Evolutionary conservation across 2,329 filamentous ascomycete species (phyloP), one percentile per base, ranked within the genome.

Genomic region (Boeremia lycopersici): DNA sequence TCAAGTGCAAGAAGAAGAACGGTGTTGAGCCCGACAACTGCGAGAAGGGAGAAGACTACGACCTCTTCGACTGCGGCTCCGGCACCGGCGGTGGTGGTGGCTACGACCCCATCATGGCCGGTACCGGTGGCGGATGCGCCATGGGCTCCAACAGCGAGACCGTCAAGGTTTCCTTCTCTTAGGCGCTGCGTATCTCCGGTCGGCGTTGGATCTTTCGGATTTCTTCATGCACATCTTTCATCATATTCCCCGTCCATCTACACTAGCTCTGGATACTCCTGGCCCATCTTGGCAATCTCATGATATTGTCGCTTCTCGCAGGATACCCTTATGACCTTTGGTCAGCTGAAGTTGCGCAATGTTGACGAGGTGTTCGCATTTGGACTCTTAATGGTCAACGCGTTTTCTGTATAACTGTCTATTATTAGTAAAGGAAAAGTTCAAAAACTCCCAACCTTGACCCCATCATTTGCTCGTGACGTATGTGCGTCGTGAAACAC

Each of bases 1-100:
- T 78, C 68, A 60, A 67, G 62, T 81, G 79, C 72, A 71, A 70
- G 54, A 54, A 66, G n/a, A 31, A 45, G 26, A 51, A 44, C 43
- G 56, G 51, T 39, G 63, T 45, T n/a, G 28, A 25, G 26, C 39
- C 48, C 41, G 35, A 45, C 29, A 70, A 66, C 9, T 79, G 78
- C 61, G 71, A 67, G 28, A 61, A 61, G n/a, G 70, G 72, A 23
- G 35, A 51, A n/a, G 62, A 65, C 61, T 80, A 79, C 65, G 53
- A 69, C 15, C 71, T 81, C 40, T 51, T 69, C 53, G 72, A 74
- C 57, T 79, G 77, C 65, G 48, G 42, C 1, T 44, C 64, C 39
- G 44, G 42, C 52, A 58, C 51, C 42, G 62, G 69, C 23, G 67
- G 70, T 41, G 66, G 67, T 48, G 62, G 64, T 34, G 71, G 70